These are phyloP conservation scores for Cercospora sesami DNA, from an alignment of 2,329 filamentous ascomycete genomes.

Conservation along the genomic window DNA sequence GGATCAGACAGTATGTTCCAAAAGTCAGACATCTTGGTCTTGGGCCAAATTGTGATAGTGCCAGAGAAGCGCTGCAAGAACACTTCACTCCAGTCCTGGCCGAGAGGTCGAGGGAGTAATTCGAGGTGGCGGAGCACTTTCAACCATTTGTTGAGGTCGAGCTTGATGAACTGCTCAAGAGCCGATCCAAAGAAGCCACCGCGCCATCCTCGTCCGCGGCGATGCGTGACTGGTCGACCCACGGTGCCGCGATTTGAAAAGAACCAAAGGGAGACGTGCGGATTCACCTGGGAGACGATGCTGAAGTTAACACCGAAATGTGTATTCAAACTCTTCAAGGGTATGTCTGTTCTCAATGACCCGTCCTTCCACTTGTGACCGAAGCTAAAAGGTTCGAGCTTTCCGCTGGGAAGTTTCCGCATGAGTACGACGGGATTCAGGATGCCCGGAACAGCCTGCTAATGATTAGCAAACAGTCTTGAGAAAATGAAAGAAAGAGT, in stretches of 20 bases:
- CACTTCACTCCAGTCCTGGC: slow-evolving; percentile 94
- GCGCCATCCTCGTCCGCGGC: slow-evolving; percentile 89
- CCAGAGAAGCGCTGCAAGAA: slow-evolving; percentile 95
- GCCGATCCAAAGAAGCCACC: slow-evolving; percentile 92
- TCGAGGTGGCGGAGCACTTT: slow-evolving; percentile 92
- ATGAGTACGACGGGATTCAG: slow-evolving; percentile 92
- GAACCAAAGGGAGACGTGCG: slow-evolving; percentile 98
- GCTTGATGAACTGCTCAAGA: slow-evolving; percentile 89
- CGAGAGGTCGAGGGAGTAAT: slow-evolving; percentile 81
- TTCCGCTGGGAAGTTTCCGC: slow-evolving; percentile 76
- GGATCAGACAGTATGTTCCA: slow-evolving; percentile 84
- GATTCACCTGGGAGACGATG: slow-evolving; percentile 85
- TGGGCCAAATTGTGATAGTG: slow-evolving; percentile 95
- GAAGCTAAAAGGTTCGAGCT: slow-evolving; percentile 85
- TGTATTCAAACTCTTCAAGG: slow-evolving; percentile 87
- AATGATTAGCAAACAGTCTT: background rate
- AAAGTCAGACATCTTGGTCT: slow-evolving; percentile 75
- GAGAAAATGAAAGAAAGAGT: background rate
- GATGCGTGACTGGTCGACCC: slow-evolving; percentile 89
- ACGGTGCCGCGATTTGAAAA: slow-evolving; percentile 92
- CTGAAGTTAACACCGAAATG: slow-evolving; percentile 99
- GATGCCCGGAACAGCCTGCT: slow-evolving; percentile 81
- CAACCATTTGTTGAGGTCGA: slow-evolving; percentile 96
- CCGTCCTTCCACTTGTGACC: slow-evolving; percentile 99
- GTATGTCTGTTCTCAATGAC: slow-evolving; percentile 89